Evolutionary conservation across 1,284 basidiomycete species (phyloP), one percentile per base, ranked within the genome.

Genomic region (Leccinum proximum): DNA sequence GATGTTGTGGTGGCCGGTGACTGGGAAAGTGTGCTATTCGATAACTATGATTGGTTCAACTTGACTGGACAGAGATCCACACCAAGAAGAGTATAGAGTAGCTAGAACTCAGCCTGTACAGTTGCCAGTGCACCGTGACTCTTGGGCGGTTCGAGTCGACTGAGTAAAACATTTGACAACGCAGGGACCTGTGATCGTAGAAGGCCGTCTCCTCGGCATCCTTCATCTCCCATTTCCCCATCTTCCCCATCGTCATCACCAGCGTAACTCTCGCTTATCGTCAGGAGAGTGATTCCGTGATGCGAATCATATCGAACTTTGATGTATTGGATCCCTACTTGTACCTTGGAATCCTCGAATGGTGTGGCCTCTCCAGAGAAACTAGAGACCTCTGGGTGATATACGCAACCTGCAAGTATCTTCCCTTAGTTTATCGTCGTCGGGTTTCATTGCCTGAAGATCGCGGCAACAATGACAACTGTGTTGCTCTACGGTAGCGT

Each of bases 341-440:
- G 85, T 14, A 93, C 83, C 67, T 96, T 89, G 8, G 83, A 76
- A 48, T 79, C 78, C 54, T 98, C 77, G 72, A 90, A 94, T 0
- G 89, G 82, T 0, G 90, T 87, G 26, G 93, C 85, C 71, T 97
- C 95, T 2, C 84, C 80, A 0, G 95, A 2, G 63, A 40, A 59
- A 13, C 2, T 16, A 4, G 14, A 40, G 2, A 6, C 3, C 11
- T 59, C 4, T 1, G 9, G 61, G 30, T 33, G 30, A 33, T 33
- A 33, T 33, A 33, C 30, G 30, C 65, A 63, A 87, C 89, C 82
- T 93, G 91, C 26, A 96, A 76, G 66, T 84, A 85, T 38, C 87
- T 72, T 94, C 93, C 56, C 91, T 82, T 62, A 94, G 77, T 67
- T 96, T 92, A 65, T 93, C 93, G 66, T 95, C 92, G 37, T 93